Evolutionary conservation across 345 rosid species (phyloP).

Genomic region (Rhizophora apiculata): DNA sequence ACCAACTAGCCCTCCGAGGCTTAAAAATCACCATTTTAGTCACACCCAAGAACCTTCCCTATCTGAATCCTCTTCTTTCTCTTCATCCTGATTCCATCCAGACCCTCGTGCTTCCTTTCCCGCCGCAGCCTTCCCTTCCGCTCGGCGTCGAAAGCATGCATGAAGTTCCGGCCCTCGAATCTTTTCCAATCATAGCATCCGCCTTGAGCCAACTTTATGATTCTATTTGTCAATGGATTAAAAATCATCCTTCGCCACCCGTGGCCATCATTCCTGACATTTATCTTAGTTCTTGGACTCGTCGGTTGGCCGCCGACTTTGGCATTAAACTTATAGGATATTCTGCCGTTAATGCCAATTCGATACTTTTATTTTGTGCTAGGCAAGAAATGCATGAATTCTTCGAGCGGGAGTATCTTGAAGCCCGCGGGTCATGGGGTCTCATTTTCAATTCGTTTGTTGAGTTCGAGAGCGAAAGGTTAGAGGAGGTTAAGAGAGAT

Average conservation of each 20-base stretch:
- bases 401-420: no score
- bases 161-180: not conserved
- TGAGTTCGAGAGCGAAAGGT: no score
- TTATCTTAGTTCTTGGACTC: no score
- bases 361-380: no score
- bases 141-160: constrained; percentile 14
- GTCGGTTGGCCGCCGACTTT: no score
- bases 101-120: constrained; percentile 20
- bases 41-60: constrained; percentile 19
- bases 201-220: constrained; percentile 15
- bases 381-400: no score
- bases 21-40: constrained; percentile 8
- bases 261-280: constrained; percentile 2
- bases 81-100: constrained; percentile 3
- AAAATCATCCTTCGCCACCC: constrained; percentile 16
- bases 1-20: constrained; percentile 19
- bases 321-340: no score
- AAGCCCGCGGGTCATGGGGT: no score
- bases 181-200: not conserved
- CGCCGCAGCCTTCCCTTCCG: constrained; percentile 11
- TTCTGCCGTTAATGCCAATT: no score
- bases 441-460: no score
- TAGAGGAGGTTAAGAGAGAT: no score
- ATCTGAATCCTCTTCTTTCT: constrained; percentile 16
- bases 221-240: constrained; percentile 10